phyloP scores from a whole-genome alignment of 345 rosid genomes.

The Lumnitzera racemosa region DNA sequence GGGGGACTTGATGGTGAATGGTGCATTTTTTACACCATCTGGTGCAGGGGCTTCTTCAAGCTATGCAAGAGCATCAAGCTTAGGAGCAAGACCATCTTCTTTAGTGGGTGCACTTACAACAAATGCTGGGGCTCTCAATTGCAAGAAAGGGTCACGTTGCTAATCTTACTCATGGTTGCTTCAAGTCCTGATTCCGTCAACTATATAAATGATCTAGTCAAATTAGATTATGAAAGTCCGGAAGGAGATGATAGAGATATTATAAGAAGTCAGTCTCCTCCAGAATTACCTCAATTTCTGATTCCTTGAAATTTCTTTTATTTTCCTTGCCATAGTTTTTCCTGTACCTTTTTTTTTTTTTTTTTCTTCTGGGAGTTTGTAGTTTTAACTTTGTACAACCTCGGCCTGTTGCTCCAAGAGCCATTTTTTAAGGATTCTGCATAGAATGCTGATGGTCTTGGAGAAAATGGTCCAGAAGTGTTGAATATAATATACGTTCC shows the following conservation, averaged over 20 bases:
- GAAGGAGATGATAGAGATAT: background rate
- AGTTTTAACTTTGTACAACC: constrained; percentile 24
- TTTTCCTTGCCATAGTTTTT: too few relatives aligned
- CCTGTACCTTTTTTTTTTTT: too few relatives aligned
- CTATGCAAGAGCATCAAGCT: constrained; percentile 62
- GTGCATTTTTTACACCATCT: constrained; percentile 56
- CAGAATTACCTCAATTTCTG: too few relatives aligned
- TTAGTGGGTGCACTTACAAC: constrained; percentile 46
- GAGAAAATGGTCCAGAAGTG: constrained; percentile 40
- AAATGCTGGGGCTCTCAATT: constrained; percentile 47
- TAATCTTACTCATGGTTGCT: constrained; percentile 13
- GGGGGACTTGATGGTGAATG: constrained; percentile 59
- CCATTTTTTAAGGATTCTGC: constrained; percentile 17
- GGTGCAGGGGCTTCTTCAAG: constrained; percentile 57
- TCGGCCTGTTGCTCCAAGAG: constrained; percentile 36
- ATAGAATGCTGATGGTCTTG: constrained; percentile 24
- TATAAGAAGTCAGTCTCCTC: too few relatives aligned
- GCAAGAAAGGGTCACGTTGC: constrained; percentile 56
- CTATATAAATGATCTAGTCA: background rate
- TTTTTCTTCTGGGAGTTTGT: background rate
- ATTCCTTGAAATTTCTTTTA: too few relatives aligned
- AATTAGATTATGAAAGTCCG: background rate
- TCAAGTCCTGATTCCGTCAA: too few relatives aligned
- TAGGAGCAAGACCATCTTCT: constrained; percentile 63
- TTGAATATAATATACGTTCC: constrained; percentile 13